These are phyloP conservation scores for Boletus semigastroideus DNA, from an alignment of 1,284 basidiomycete species.

Conservation along the genomic window DNA sequence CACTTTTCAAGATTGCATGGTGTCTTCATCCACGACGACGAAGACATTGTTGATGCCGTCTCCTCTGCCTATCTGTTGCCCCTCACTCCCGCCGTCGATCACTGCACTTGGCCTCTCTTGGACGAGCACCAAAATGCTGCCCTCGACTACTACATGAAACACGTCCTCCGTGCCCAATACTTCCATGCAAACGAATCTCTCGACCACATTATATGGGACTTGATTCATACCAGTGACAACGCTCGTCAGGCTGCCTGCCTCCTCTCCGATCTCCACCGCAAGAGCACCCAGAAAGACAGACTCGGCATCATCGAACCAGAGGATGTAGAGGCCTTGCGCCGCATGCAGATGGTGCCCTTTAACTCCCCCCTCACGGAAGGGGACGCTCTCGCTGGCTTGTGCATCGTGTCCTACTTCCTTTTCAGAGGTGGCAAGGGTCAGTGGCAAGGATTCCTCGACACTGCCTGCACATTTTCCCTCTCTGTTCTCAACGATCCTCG, in stretches of 20 bases:
- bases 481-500: slow-evolving; percentile 38
- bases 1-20: slow-evolving; percentile 27
- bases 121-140: slow-evolving; percentile 21
- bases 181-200: slow-evolving; percentile 59
- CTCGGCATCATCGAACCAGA: slow-evolving; percentile 26
- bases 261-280: slow-evolving; percentile 37
- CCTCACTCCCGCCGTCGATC: slow-evolving; percentile 7
- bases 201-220: slow-evolving; percentile 45
- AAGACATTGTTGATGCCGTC: slow-evolving; percentile 18
- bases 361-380: slow-evolving; percentile 45
- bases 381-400: slow-evolving; percentile 75
- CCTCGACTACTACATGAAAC: slow-evolving; percentile 36
- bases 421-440: slow-evolving; percentile 70
- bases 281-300: slow-evolving; percentile 18
- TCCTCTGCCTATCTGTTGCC: slow-evolving; percentile 23
- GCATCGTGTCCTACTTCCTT: slow-evolving; percentile 69
- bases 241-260: slow-evolving; percentile 58
- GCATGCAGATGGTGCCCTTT: slow-evolving; percentile 27
- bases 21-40: slow-evolving; percentile 7
- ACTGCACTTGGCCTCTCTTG: slow-evolving; percentile 13
- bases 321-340: slow-evolving; percentile 27
- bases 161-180: slow-evolving; percentile 66
- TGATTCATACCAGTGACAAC: slow-evolving; percentile 37
- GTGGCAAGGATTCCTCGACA: slow-evolving; percentile 64
- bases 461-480: slow-evolving; percentile 55